These are phyloP conservation scores for Lyophyllum semitale DNA, from an alignment of 768 basidiomycete genomes.

Conservation along the genomic window DNA sequence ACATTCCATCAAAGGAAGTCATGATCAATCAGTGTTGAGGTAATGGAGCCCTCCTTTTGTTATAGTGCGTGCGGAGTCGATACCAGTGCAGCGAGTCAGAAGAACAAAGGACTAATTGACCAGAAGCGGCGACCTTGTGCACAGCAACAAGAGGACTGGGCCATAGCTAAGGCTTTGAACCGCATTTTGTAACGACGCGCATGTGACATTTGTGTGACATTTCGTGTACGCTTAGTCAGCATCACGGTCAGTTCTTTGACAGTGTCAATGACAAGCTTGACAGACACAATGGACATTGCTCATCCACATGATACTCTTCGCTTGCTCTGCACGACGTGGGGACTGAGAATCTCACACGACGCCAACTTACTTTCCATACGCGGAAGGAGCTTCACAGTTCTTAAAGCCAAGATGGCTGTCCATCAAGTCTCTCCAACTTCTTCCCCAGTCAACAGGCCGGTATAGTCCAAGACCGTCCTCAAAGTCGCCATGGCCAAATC, in stretches of 20 bases:
- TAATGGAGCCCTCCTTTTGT: background rate
- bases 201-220: too few species aligned
- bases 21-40: background rate
- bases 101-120: background rate
- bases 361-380: slow-evolving; percentile 7
- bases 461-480: slow-evolving; percentile 26
- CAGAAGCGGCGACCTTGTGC: too few species aligned
- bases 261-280: too few species aligned
- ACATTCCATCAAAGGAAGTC: background rate
- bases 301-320: too few species aligned
- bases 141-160: background rate
- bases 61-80: background rate
- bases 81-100: background rate
- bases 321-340: background rate
- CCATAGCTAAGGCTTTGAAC: too few species aligned
- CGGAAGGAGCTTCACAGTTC: slow-evolving; percentile 37
- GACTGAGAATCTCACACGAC: too few species aligned
- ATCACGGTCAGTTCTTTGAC: too few species aligned
- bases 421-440: slow-evolving; percentile 12
- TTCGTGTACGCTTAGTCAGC: too few species aligned
- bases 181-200: too few species aligned
- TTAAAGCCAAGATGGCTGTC: slow-evolving; percentile 51
- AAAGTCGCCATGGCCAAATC: slow-evolving; percentile 87
- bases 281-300: too few species aligned
- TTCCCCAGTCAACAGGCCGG: slow-evolving; percentile 12